Conservation (phyloP, 495 filamentous ascomycete genomes). For the Neurospora sp. region DNA sequence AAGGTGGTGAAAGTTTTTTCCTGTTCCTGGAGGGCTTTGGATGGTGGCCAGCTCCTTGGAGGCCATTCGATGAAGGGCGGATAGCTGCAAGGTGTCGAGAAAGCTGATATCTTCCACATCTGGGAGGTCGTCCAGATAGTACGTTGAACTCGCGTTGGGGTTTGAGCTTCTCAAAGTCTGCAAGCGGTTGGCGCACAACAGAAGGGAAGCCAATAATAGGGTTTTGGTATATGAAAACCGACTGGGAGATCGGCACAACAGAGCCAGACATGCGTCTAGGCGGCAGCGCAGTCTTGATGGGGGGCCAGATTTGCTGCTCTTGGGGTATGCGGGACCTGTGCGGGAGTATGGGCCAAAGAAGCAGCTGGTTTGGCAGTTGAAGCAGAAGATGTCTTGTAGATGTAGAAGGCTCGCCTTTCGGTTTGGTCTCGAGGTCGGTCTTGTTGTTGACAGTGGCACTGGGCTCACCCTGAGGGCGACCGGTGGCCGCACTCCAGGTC, state of each 20-base stretch:
- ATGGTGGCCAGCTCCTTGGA: slow-evolving; percentile 50
- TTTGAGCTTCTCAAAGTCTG: slow-evolving; percentile 38
- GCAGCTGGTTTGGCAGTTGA: not conserved
- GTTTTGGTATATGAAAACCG: slow-evolving; percentile 17
- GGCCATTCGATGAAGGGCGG: slow-evolving; percentile 57
- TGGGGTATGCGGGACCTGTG: not conserved
- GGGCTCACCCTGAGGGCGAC: not conserved
- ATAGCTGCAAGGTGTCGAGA: slow-evolving; percentile 60
- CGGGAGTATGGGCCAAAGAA: not conserved
- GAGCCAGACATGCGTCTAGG: too few relatives aligned
- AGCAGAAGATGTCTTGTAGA: not conserved
- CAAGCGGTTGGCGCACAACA: slow-evolving; percentile 11
- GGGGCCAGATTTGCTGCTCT: not conserved
- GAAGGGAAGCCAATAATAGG: slow-evolving; percentile 26
- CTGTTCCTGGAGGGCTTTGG: slow-evolving; percentile 87
- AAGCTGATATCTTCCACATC: slow-evolving; percentile 27
- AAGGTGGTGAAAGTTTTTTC: slow-evolving; percentile 69
- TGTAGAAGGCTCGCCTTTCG: not conserved
- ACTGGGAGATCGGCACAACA: too few relatives aligned
- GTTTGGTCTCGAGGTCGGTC: not conserved
- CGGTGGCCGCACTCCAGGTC: not conserved
- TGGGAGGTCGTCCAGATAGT: slow-evolving; percentile 30
- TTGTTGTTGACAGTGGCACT: not conserved
- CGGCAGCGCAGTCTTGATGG: not conserved
- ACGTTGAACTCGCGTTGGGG: slow-evolving; percentile 31